Conservation (phyloP, 2,329 filamentous ascomycete species). For the Talaromyces marneffei region DNA sequence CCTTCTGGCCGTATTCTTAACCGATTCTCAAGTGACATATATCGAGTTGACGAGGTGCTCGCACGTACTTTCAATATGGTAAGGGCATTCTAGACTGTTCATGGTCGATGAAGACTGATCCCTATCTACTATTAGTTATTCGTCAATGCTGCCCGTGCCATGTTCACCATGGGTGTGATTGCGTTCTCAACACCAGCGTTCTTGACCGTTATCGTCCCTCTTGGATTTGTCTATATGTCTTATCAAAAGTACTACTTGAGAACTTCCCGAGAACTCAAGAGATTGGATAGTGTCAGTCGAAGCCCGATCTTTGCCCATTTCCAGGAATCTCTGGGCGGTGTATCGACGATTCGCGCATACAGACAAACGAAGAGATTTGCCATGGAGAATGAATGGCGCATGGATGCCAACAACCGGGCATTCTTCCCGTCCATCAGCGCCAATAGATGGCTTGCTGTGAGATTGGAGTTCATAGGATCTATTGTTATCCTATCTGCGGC, state of each 20-base stretch:
- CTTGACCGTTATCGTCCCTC: constrained; percentile 70
- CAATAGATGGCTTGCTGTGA: constrained; percentile 88
- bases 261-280: constrained; percentile 92
- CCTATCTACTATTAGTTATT: constrained; percentile 49
- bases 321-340: constrained; percentile 89
- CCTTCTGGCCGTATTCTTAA: constrained; percentile 95
- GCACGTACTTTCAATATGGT: constrained; percentile 97
- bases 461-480: constrained; percentile 91
- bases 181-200: constrained; percentile 76
- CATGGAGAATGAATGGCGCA: constrained; percentile 92
- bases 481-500: constrained; percentile 87
- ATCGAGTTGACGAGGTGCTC: constrained; percentile 79
- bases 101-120: neutral
- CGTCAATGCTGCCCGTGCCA: constrained; percentile 65
- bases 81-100: constrained; percentile 25
- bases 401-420: constrained; percentile 87
- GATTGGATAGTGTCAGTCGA: constrained; percentile 87
- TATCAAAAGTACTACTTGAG: constrained; percentile 96
- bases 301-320: constrained; percentile 98
- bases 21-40: constrained; percentile 62
- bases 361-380: constrained; percentile 81
- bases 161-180: constrained; percentile 83
- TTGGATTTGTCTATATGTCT: constrained; percentile 76
- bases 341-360: constrained; percentile 93
- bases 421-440: constrained; percentile 96